These are phyloP conservation scores for Candida coleopterorum DNA, from an alignment of 805 yeast genomes.

Conservation along the genomic window DNA sequence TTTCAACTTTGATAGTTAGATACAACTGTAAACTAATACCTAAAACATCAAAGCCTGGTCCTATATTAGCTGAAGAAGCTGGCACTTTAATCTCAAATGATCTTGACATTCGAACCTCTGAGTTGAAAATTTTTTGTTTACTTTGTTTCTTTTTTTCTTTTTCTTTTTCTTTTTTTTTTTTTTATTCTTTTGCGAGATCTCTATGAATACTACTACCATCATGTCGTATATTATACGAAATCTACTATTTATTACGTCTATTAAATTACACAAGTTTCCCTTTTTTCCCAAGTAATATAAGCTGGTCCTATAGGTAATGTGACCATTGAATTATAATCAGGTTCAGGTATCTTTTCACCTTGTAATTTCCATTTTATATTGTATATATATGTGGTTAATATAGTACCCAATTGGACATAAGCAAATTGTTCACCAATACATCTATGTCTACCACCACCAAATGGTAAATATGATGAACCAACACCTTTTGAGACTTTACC, in stretches of 20 bases:
- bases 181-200: too few species aligned
- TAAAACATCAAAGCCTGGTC: conserved; percentile 96
- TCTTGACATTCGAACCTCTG: neutral
- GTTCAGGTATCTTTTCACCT: conserved; percentile 46
- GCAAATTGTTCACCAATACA: conserved; percentile 99
- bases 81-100: conserved; percentile 70
- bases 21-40: conserved; percentile 84
- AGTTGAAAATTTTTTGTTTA: conserved; percentile 1
- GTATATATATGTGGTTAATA: conserved; percentile 70
- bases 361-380: conserved; percentile 70
- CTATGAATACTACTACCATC: too few species aligned
- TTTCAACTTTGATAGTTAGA: conserved; percentile 62
- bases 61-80: conserved; percentile 96
- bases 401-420: conserved; percentile 83
- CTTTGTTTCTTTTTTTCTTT: too few species aligned
- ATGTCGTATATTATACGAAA: too few species aligned
- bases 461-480: conserved; percentile 90
- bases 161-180: too few species aligned
- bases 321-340: conserved; percentile 88
- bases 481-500: conserved; percentile 97
- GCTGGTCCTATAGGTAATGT: conserved; percentile 84
- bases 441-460: conserved; percentile 99
- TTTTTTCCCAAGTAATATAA: conserved; percentile 63
- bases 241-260: neutral
- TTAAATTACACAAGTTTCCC: conserved; percentile 38